Evolutionary conservation across 164 flowering plant genomes (phyloP).

Genomic region (Umbellularia californica): DNA sequence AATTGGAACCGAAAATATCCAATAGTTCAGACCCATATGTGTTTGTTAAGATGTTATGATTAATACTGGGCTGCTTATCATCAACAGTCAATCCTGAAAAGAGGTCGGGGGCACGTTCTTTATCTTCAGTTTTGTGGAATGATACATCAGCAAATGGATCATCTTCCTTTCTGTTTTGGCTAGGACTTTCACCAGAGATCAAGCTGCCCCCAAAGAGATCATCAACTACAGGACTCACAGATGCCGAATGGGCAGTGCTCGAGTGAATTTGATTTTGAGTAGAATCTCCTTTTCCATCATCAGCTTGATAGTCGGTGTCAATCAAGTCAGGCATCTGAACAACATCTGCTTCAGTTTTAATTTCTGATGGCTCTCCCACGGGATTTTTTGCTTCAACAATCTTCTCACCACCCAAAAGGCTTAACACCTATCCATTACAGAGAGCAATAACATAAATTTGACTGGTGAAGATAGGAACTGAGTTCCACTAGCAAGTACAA

Average conservation of each 20-base stretch:
- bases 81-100: slow-evolving; percentile 71
- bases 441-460: too few relatives aligned
- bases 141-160: slow-evolving; percentile 96
- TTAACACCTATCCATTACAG: slow-evolving; percentile 49
- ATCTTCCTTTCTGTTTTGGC: slow-evolving; percentile 45
- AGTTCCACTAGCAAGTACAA: background rate
- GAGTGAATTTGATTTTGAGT: slow-evolving; percentile 23
- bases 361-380: slow-evolving; percentile 28
- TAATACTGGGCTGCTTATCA: slow-evolving; percentile 27
- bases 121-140: slow-evolving; percentile 53
- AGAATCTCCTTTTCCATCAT: slow-evolving; percentile 31
- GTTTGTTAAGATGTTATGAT: slow-evolving; percentile 17
- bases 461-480: background rate
- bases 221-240: slow-evolving; percentile 47
- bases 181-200: slow-evolving; percentile 22
- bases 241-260: slow-evolving; percentile 16
- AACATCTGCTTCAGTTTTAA: slow-evolving; percentile 29
- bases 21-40: slow-evolving; percentile 37
- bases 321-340: slow-evolving; percentile 80
- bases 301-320: slow-evolving; percentile 64
- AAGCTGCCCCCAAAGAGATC: slow-evolving; percentile 70
- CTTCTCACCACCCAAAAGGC: slow-evolving; percentile 56
- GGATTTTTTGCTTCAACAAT: slow-evolving; percentile 14
- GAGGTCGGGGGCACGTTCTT: slow-evolving; percentile 48
- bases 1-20: slow-evolving; percentile 58